Evolutionary conservation across 179 eudicot genomes (phyloP).

Genomic region (Gypsophila paniculata): DNA sequence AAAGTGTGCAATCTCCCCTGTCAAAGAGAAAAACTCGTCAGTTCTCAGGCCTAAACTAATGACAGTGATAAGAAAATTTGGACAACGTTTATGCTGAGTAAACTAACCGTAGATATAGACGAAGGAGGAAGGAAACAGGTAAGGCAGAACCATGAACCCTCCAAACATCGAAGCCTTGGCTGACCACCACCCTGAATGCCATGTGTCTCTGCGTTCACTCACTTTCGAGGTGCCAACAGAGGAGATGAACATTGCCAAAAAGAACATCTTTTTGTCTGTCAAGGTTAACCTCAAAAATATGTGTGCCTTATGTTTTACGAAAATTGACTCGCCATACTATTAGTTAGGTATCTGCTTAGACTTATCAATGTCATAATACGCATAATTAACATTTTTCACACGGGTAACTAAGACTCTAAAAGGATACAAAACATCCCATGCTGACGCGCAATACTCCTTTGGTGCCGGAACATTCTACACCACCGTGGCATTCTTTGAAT

Average conservation of each 20-base stretch:
- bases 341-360: background rate
- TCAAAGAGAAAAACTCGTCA: conserved; percentile 17
- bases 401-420: background rate
- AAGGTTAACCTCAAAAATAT: conserved; percentile 25
- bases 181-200: conserved; percentile 73
- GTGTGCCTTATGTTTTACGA: background rate
- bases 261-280: conserved; percentile 47
- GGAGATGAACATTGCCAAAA: conserved; percentile 54
- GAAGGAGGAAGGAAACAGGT: conserved; percentile 46
- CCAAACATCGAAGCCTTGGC: conserved; percentile 48
- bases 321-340: background rate
- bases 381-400: too few species aligned
- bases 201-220: conserved; percentile 39
- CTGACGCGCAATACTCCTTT: conserved; percentile 77
- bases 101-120: conserved; percentile 60
- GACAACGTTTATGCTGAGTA: background rate
- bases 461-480: conserved; percentile 58
- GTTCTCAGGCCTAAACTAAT: background rate
- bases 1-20: conserved; percentile 81
- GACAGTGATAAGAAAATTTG: background rate
- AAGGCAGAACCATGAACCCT: conserved; percentile 43
- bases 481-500: conserved; percentile 53
- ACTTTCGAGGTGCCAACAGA: conserved; percentile 56
- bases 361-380: too few species aligned
- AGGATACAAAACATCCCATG: conserved; percentile 89